Percentiles rank a stretch among this genome's conserved stretches.
Evolutionary conservation across 2,329 filamentous ascomycete species (phyloP).

Genomic region (Aspergillus felis): DNA sequence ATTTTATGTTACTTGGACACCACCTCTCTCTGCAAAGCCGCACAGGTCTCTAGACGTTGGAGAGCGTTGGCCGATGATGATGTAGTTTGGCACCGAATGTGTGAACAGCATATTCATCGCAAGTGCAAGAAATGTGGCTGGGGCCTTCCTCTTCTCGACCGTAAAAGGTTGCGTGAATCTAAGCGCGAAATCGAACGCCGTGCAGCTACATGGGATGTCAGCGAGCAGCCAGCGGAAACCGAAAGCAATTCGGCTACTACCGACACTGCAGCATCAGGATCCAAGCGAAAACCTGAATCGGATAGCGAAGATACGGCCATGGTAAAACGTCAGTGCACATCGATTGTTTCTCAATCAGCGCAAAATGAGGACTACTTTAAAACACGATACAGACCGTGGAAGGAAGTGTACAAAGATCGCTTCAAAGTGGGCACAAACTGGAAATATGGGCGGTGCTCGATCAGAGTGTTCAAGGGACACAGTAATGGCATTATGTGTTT

Average conservation of each 20-base stretch:
- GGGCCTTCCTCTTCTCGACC: constrained; percentile 84
- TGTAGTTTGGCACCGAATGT: constrained; percentile 97
- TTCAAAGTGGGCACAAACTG: constrained; percentile 97
- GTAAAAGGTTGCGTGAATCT: constrained; percentile 80
- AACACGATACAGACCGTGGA: constrained; percentile 69
- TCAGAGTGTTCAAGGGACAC: constrained; percentile 80
- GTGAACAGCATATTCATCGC: constrained; percentile 90
- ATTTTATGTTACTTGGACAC: constrained; percentile 92
- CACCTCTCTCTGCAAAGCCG: constrained; percentile 88
- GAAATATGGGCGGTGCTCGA: constrained; percentile 88
- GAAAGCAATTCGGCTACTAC: not conserved
- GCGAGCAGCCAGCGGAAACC: constrained; percentile 38
- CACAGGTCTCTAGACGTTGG: constrained; percentile 89
- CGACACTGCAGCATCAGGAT: constrained; percentile 3
- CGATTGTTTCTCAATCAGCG: constrained; percentile 24
- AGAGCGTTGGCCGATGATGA: constrained; percentile 89
- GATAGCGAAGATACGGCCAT: constrained; percentile 25
- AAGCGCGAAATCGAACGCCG: constrained; percentile 77
- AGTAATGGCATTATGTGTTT: constrained; percentile 80
- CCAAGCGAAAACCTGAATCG: constrained; percentile 28
- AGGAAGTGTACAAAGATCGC: constrained; percentile 91
- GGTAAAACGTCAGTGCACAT: constrained; percentile 31
- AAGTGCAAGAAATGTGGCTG: constrained; percentile 95
- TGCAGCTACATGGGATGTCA: constrained; percentile 56
- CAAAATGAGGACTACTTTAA: constrained; percentile 48